Percentiles rank a stretch among this genome's conserved stretches.
Evolutionary conservation across 2,329 filamentous ascomycete genomes (phyloP).

Genomic region (Cordyceps pruinosa): DNA sequence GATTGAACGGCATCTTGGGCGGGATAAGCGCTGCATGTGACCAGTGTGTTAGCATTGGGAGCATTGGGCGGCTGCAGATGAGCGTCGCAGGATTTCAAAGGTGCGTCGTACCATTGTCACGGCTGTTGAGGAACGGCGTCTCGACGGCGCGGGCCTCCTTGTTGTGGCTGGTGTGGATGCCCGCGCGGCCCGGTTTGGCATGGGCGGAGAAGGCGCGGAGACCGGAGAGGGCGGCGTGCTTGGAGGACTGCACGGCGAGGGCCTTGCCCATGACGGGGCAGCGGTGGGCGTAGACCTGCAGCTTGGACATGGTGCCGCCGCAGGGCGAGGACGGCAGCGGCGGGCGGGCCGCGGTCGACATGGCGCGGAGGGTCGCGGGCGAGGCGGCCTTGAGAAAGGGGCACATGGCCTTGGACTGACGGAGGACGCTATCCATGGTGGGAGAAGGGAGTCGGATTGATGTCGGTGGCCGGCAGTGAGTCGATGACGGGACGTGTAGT

Average conservation of each 20-base stretch:
- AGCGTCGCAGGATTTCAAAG: neutral
- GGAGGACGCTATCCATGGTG: conserved; percentile 85
- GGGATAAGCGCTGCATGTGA: conserved; percentile 16
- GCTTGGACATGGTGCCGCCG: conserved; percentile 91
- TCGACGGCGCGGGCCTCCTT: conserved; percentile 76
- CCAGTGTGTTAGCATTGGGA: neutral
- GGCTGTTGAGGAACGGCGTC: conserved; percentile 39
- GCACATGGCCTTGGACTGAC: conserved; percentile 94
- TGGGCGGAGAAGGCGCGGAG: conserved; percentile 46
- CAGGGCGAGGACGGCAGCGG: conserved; percentile 55
- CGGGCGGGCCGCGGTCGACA: conserved; percentile 66
- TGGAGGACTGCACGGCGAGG: conserved; percentile 73
- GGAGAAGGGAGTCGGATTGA: neutral
- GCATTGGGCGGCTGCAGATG: neutral
- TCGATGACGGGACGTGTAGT: neutral
- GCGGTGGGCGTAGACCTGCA: conserved; percentile 87
- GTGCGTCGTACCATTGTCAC: conserved; percentile 42
- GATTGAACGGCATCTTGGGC: conserved; percentile 18
- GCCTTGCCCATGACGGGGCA: conserved; percentile 99
- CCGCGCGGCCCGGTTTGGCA: conserved; percentile 55
- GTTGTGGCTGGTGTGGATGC: conserved; percentile 71
- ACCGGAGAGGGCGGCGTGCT: conserved; percentile 41
- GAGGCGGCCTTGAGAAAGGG: conserved; percentile 95
- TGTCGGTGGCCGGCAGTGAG: neutral
- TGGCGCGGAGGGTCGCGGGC: conserved; percentile 79